Evolutionary conservation across 2,329 filamentous ascomycete genomes (phyloP).

Genomic region (Colletotrichum cereale): DNA sequence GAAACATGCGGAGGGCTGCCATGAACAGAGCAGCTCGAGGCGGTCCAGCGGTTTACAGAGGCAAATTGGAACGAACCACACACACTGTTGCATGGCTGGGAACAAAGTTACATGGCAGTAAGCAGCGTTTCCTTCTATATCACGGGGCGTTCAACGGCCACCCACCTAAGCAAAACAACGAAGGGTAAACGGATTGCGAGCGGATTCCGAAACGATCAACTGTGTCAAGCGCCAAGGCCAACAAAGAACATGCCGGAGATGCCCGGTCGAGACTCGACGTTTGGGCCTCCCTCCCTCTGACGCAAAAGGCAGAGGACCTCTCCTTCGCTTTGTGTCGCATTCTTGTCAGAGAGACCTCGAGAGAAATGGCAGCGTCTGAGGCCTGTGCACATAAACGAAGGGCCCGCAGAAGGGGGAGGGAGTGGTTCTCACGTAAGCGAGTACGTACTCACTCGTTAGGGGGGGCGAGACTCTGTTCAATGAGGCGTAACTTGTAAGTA

Average conservation of each 20-base stretch:
- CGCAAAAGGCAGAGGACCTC: neutral
- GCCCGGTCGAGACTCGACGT: slow-evolving; percentile 12
- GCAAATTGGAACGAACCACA: neutral
- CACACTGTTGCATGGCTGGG: neutral
- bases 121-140: slow-evolving; percentile 19
- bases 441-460: neutral
- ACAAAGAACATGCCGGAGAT: slow-evolving; percentile 1
- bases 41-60: neutral
- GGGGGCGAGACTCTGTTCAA: neutral
- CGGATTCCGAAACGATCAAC: slow-evolving; percentile 31
- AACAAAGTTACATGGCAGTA: neutral
- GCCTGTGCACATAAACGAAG: neutral
- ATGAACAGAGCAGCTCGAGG: neutral
- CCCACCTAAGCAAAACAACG: neutral
- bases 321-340: neutral
- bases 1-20: slow-evolving; percentile 7
- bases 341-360: neutral
- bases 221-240: slow-evolving; percentile 39
- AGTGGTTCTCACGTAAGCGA: neutral
- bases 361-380: neutral
- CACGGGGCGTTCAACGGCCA: neutral
- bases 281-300: slow-evolving; percentile 13
- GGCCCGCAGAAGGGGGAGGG: neutral
- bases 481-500: neutral
- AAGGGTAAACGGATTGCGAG: neutral